Evolutionary conservation across 345 rosid genomes (phyloP), one percentile per base, ranked within the genome.

Genomic region (Excoecaria agallocha): DNA sequence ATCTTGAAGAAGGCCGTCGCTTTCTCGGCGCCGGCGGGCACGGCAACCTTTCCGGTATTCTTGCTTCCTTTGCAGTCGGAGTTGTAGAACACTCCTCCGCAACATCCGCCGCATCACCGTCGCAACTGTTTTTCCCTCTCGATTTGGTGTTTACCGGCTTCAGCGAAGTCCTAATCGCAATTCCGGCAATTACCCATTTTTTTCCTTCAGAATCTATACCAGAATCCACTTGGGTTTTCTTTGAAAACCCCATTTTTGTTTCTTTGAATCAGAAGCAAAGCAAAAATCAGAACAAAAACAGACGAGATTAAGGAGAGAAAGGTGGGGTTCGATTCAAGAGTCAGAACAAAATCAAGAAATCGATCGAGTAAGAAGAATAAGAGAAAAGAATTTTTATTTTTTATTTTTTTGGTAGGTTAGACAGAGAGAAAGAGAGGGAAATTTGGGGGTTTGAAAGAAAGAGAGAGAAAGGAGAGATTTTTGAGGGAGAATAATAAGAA

Each of bases 21-120:
- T 93, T 91, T 73, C 86, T 91, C 37, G 97, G 97, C 3, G 98
- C 96, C 2, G 90, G 94, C 45, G 97, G 98, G 82, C 98, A 93
- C 13, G 82, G 73, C 43, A 89, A 50, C 70, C 72, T 89, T 76
- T 87, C 90, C 24, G 97, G 90, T 80, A 90, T 86, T 79, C 92
- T 93, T 13, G 93, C 70, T 81, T 90, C 96, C 67, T 78, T 90
- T 1, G 87, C 92, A 3, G 93, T 93, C 8, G 98, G 98, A 0
- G 98, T 93, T 2, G 91, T 93, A 2, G 87, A 88, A 57, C 76
- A 48, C 49, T 82, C 83, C 71, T 87, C 91, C 52, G 30, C 30
- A 2, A 30, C 30, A 30, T 79, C 90, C 13, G 65, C 56, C 0
- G 45, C 71, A 0, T 74, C 89, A 30, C 30, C 30, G 2, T 74